A percentile compares a stretch with the other conserved stretches of the same genome.
Conservation (phyloP, 305 asterid species). For the Ilex paraguariensis region DNA sequence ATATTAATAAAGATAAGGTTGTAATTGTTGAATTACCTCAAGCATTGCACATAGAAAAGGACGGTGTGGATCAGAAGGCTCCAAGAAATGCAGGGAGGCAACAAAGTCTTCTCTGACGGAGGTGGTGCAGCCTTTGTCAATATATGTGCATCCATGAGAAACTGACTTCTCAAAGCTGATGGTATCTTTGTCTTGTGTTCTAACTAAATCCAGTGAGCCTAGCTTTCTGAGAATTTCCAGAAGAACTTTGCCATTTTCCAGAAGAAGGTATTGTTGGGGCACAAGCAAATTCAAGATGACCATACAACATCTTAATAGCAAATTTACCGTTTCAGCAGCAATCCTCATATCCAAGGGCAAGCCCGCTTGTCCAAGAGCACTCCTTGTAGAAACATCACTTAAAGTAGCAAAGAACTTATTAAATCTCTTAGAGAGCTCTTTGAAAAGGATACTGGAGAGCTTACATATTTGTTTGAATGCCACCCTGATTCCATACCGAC, state of each 20-base stretch:
- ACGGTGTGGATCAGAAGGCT: constrained; percentile 47
- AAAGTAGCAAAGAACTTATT: constrained; percentile 34
- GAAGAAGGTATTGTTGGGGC: constrained; percentile 25
- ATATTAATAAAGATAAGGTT: not conserved
- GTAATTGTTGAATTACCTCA: constrained; percentile 50
- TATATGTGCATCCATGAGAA: constrained; percentile 29
- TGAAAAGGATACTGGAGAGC: constrained; percentile 47
- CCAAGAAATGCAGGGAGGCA: constrained; percentile 55
- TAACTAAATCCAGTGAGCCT: constrained; percentile 25
- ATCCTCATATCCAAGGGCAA: constrained; percentile 16
- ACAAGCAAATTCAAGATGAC: constrained; percentile 38
- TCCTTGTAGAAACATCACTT: constrained; percentile 18
- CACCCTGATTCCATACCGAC: constrained; percentile 27
- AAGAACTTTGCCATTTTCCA: constrained; percentile 51
- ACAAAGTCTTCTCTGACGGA: constrained; percentile 51
- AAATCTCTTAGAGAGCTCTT: constrained; percentile 45
- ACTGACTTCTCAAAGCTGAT: constrained; percentile 46
- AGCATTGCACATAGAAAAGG: constrained; percentile 42
- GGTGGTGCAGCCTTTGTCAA: constrained; percentile 34
- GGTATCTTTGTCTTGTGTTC: constrained; percentile 17
- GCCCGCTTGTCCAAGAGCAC: constrained; percentile 29
- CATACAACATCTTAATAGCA: constrained; percentile 73
- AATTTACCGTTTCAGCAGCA: constrained; percentile 38
- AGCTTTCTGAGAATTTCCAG: constrained; percentile 39
- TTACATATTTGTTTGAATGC: constrained; percentile 29